phyloP scores from a whole-genome alignment of 2,329 filamentous ascomycete genomes.

The Penicillium palitans region DNA sequence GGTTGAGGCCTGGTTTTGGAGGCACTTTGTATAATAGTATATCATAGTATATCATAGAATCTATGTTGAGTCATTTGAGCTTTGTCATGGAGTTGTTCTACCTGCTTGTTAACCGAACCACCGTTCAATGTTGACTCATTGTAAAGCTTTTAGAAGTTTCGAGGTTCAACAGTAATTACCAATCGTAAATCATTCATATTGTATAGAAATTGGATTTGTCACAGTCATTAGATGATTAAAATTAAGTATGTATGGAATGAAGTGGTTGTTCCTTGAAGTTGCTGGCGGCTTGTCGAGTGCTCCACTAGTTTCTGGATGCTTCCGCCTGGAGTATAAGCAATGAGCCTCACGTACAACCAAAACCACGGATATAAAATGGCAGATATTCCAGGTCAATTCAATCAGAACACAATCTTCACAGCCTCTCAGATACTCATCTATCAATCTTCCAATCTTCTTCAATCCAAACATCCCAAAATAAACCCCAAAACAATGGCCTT shows the following conservation, averaged over 20 bases:
- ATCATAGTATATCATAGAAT: background rate
- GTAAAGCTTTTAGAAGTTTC: background rate
- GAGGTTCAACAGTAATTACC: background rate
- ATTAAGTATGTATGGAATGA: background rate
- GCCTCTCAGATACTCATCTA: background rate
- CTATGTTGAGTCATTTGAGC: background rate
- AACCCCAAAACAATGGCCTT: conserved; percentile 43
- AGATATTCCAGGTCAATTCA: background rate
- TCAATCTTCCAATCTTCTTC: conserved; percentile 13
- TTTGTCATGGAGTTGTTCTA: background rate
- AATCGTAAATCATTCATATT: background rate
- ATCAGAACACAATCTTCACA: conserved; percentile 4
- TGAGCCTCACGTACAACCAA: background rate
- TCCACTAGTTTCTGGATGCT: conserved; percentile 21
- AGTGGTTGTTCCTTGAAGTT: conserved; percentile 9
- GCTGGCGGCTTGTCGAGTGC: conserved; percentile 17
- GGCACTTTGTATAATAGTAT: conserved; percentile 3
- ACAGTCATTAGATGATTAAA: background rate
- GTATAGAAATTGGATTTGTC: background rate
- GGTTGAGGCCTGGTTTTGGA: background rate
- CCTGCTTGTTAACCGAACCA: too few species aligned
- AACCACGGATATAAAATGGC: conserved; percentile 2
- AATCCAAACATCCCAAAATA: background rate
- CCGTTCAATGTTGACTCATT: background rate
- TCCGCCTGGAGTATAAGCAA: conserved; percentile 15